Percentiles rank a stretch among this genome's conserved stretches.
phyloP scores from a whole-genome alignment of 257 asterid species.

The Catharanthus roseus region DNA sequence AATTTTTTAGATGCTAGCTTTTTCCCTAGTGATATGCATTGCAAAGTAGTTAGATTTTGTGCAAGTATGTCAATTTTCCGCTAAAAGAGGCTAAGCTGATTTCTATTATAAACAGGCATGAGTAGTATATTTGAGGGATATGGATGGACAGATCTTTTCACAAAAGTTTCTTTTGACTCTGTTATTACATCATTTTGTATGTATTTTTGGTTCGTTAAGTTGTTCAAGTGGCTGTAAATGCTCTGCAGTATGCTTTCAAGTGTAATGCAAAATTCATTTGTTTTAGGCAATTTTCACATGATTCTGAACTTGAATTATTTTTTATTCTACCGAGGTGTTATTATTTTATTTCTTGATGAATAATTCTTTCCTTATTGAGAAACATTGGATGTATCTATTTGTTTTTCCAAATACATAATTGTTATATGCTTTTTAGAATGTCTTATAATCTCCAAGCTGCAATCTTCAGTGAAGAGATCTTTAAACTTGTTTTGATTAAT shows the following conservation, averaged over 20 bases:
- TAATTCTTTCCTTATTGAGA: neutral
- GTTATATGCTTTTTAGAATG: neutral
- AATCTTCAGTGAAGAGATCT: neutral
- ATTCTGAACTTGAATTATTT: neutral
- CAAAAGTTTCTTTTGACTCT: constrained; percentile 1
- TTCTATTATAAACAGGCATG: neutral
- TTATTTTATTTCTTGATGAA: neutral
- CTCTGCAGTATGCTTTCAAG: neutral
- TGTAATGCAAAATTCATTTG: neutral
- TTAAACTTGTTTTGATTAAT: neutral
- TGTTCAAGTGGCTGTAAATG: neutral
- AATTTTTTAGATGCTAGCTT: neutral
- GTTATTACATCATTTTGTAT: neutral
- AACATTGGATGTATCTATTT: neutral
- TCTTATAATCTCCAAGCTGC: neutral
- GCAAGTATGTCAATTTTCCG: neutral
- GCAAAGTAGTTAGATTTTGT: neutral
- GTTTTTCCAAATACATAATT: neutral
- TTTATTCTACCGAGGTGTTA: too few relatives aligned
- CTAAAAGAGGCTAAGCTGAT: neutral
- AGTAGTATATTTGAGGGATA: neutral
- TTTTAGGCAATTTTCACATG: neutral
- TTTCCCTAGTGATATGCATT: neutral
- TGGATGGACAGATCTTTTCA: neutral
- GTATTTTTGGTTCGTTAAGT: neutral